Evolutionary conservation across 2,329 filamentous ascomycete species (phyloP).

Genomic region (Emmonsiellopsis sp.): DNA sequence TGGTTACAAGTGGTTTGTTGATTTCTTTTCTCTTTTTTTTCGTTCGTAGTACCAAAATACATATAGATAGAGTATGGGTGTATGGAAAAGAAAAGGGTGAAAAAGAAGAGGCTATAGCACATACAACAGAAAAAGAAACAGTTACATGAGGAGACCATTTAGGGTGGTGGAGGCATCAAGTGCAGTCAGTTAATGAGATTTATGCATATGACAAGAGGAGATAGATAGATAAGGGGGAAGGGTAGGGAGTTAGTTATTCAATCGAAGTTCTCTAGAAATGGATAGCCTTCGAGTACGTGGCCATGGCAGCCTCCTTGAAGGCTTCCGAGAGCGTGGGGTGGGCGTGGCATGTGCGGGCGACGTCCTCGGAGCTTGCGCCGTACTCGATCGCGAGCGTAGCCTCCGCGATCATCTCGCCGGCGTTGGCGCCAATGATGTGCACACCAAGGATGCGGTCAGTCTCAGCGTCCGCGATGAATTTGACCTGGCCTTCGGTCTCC

Average conservation of each 20-base stretch:
- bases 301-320: conserved; percentile 99
- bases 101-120: background rate
- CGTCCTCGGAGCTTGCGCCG: conserved; percentile 88
- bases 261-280: conserved; percentile 90
- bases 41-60: too few species aligned
- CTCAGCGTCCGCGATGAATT: conserved; percentile 93
- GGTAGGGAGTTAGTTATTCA: background rate
- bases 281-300: conserved; percentile 88
- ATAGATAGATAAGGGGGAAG: background rate
- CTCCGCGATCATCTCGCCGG: conserved; percentile 99
- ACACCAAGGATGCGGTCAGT: conserved; percentile 92
- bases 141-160: background rate
- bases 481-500: conserved; percentile 90
- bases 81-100: background rate
- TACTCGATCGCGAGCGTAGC: conserved; percentile 93
- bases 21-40: too few species aligned
- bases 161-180: background rate
- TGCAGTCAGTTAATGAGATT: background rate
- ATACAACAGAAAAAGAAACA: background rate
- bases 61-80: too few species aligned
- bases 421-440: conserved; percentile 92
- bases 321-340: conserved; percentile 94
- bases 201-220: background rate
- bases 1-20: too few species aligned
- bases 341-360: conserved; percentile 88